These are phyloP conservation scores for Scortechinia acanthostroma DNA, from an alignment of 2,329 filamentous ascomycete genomes.

Conservation along the genomic window DNA sequence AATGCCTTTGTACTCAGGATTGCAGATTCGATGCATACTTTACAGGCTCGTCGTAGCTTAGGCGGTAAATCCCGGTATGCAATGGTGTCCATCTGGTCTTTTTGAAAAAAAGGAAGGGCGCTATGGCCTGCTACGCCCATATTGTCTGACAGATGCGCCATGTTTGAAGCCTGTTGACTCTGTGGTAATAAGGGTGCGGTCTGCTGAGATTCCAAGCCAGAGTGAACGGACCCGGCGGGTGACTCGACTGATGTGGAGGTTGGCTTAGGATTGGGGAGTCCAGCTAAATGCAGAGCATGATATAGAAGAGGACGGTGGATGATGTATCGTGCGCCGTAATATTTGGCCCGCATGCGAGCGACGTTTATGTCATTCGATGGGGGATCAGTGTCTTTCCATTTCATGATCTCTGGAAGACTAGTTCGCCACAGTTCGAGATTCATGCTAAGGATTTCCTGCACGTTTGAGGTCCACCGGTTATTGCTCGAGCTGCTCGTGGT, in stretches of 20 bases:
- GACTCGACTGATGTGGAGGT: background rate
- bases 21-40: background rate
- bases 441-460: background rate
- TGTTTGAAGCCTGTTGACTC: background rate
- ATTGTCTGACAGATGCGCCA: background rate
- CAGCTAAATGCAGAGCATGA: slow-evolving; percentile 40
- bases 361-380: slow-evolving; percentile 72
- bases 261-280: too few species aligned
- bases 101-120: background rate
- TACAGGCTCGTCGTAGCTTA: background rate
- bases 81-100: background rate
- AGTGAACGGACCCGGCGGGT: background rate
- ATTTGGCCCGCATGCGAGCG: slow-evolving; percentile 83
- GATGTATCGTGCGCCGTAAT: slow-evolving; percentile 86
- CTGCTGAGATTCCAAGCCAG: background rate
- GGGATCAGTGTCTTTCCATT: slow-evolving; percentile 50
- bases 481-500: too few species aligned
- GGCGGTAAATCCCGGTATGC: background rate
- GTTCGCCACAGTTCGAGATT: background rate
- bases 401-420: background rate
- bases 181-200: background rate
- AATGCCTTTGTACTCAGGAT: background rate
- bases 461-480: background rate
- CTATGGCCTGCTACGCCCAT: background rate
- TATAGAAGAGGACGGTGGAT: slow-evolving; percentile 73